Evolutionary conservation across 805 yeast genomes (phyloP).

Genomic region (Metschnikowia matae): DNA sequence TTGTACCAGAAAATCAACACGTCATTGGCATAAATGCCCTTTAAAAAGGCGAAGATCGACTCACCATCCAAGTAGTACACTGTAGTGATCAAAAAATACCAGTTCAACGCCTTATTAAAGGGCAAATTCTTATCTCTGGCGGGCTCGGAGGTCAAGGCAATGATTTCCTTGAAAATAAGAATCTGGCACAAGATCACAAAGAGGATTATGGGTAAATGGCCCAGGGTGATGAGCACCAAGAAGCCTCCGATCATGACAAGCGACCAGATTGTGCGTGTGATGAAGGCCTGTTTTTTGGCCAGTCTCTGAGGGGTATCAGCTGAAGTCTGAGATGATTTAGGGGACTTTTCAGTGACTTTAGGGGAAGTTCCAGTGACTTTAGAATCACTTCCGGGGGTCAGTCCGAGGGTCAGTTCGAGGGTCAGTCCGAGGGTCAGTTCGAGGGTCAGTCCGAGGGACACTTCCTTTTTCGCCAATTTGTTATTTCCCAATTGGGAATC

Average conservation of each 20-base stretch:
- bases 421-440: too few relatives aligned
- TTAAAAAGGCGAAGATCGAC: slow-evolving; percentile 66
- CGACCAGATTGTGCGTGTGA: slow-evolving; percentile 90
- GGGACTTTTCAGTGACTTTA: too few relatives aligned
- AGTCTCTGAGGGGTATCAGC: slow-evolving; percentile 1
- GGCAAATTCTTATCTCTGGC: slow-evolving; percentile 80
- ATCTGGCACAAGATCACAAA: slow-evolving; percentile 72
- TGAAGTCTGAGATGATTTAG: background rate
- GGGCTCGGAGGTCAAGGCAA: slow-evolving; percentile 78
- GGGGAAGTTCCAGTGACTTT: too few relatives aligned
- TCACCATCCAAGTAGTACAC: slow-evolving; percentile 88
- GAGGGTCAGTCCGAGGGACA: background rate
- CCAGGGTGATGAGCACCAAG: slow-evolving; percentile 60
- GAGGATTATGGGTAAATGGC: slow-evolving; percentile 76
- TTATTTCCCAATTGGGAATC: too few relatives aligned
- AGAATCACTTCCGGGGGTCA: too few relatives aligned
- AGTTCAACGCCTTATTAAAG: slow-evolving; percentile 75
- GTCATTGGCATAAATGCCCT: slow-evolving; percentile 46
- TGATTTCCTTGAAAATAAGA: slow-evolving; percentile 86
- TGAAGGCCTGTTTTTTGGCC: slow-evolving; percentile 74
- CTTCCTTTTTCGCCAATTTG: background rate
- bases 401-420: too few relatives aligned
- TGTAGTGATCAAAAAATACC: slow-evolving; percentile 89
- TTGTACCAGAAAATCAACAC: slow-evolving; percentile 55
- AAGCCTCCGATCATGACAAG: slow-evolving; percentile 82